Evolutionary conservation across 495 filamentous ascomycete genomes (phyloP).

Genomic region (Penicillium maclennaniae): DNA sequence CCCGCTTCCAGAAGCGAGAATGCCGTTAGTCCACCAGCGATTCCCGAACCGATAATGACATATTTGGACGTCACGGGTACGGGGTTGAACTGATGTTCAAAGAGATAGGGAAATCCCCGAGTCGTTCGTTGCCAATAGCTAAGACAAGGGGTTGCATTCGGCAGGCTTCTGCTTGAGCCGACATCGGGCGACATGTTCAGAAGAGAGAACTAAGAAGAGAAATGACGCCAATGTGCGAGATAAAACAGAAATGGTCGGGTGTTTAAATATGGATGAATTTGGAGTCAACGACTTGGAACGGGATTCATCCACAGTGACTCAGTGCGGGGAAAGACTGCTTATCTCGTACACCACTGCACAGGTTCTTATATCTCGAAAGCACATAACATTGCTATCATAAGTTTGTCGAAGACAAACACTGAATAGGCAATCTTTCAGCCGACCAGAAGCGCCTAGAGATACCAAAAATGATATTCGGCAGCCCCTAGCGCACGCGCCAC

Average conservation of each 20-base stretch:
- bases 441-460: neutral
- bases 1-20: slow-evolving; percentile 26
- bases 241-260: neutral
- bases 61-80: slow-evolving; percentile 19
- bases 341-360: neutral
- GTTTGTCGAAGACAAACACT: too few relatives aligned
- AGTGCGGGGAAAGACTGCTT: neutral
- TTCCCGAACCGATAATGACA: slow-evolving; percentile 29
- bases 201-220: neutral
- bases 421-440: too few relatives aligned
- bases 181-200: neutral
- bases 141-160: slow-evolving; percentile 20
- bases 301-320: neutral
- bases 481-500: neutral
- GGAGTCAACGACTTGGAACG: neutral
- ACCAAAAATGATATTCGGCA: neutral
- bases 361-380: too few relatives aligned
- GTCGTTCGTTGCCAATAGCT: slow-evolving; percentile 37
- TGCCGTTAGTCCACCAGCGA: slow-evolving; percentile 25
- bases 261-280: too few relatives aligned
- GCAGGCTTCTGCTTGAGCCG: slow-evolving; percentile 22
- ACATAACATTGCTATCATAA: too few relatives aligned
- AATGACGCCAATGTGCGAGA: neutral
- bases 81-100: slow-evolving; percentile 11
- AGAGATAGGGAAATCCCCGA: slow-evolving; percentile 22